A percentile compares a stretch with the other conserved stretches of the same genome.
Evolutionary conservation across 768 basidiomycete species (phyloP).

Genomic region (Sporobolomyces phaffii): DNA sequence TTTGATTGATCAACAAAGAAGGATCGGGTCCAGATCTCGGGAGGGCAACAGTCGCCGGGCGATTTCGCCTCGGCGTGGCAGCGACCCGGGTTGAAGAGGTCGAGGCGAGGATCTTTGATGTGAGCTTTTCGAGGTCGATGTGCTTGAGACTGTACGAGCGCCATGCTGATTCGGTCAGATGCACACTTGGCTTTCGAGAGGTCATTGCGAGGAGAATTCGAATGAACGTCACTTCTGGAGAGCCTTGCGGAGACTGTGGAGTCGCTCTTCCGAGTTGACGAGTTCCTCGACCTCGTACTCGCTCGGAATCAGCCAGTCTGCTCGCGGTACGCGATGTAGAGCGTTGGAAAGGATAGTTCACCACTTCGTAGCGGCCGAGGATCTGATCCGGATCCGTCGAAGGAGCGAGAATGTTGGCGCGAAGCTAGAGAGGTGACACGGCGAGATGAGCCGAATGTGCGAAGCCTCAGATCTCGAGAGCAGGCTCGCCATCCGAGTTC

Average conservation of each 20-base stretch:
- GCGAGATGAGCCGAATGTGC: background rate
- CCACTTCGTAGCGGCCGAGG: constrained; percentile 75
- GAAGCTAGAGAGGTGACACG: constrained; percentile 23
- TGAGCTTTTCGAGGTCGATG: constrained; percentile 81
- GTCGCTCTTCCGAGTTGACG: constrained; percentile 67
- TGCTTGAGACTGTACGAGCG: constrained; percentile 56
- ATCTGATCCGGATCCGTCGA: constrained; percentile 50
- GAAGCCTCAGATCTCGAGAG: too few species aligned
- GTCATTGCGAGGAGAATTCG: background rate
- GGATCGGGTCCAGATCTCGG: constrained; percentile 18
- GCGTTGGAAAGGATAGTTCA: constrained; percentile 53
- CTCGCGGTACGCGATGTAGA: too few species aligned
- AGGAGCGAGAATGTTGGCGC: constrained; percentile 39
- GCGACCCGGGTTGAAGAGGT: background rate
- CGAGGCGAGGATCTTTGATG: constrained; percentile 47
- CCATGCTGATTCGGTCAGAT: background rate
- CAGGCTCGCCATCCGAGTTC: constrained; percentile 60
- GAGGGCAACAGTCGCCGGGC: too few species aligned
- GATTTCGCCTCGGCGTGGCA: too few species aligned
- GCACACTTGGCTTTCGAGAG: too few species aligned
- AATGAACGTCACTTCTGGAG: constrained; percentile 49
- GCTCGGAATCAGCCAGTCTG: too few species aligned
- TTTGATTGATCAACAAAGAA: constrained; percentile 32
- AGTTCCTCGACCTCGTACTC: constrained; percentile 60
- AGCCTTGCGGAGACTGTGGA: constrained; percentile 61